Conservation (phyloP, 129 eudicot species). For the Scalesia atractyloides region DNA sequence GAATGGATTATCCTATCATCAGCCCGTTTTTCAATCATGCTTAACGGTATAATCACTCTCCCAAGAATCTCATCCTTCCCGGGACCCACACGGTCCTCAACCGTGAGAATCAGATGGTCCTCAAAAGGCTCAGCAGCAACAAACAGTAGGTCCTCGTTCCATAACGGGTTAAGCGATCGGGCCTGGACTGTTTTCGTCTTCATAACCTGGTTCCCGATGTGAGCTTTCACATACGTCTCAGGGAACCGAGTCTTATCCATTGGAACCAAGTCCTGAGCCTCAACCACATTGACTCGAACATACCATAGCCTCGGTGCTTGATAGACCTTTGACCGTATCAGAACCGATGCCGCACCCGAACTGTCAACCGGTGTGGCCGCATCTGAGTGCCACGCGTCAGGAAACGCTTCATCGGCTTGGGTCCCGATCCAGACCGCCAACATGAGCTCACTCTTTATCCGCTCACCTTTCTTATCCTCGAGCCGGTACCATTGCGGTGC, state of each 20-base stretch:
- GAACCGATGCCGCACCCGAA: conserved; percentile 70
- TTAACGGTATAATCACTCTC: conserved; percentile 73
- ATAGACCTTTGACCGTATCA: conserved; percentile 87
- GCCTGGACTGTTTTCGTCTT: conserved; percentile 83
- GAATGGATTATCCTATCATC: conserved; percentile 88
- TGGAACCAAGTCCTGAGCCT: conserved; percentile 94
- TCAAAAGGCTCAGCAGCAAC: conserved; percentile 99
- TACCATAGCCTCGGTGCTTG: conserved; percentile 98
- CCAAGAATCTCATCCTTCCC: conserved; percentile 96
- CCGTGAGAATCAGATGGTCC: conserved; percentile 84
- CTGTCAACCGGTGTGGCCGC: conserved; percentile 83
- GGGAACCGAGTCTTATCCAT: conserved; percentile 84
- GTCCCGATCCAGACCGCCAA: conserved; percentile 99
- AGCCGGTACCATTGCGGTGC: conserved; percentile 97
- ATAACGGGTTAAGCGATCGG: conserved; percentile 75
- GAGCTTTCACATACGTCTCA: conserved; percentile 86
- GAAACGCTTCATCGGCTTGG: conserved; percentile 93
- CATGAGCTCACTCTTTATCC: conserved; percentile 93
- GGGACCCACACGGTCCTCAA: conserved; percentile 97
- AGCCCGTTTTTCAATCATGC: conserved; percentile 86
- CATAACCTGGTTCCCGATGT: conserved; percentile 87
- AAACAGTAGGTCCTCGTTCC: conserved; percentile 90
- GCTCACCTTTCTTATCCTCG: conserved; percentile 81
- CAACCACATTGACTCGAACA: conserved; percentile 90
- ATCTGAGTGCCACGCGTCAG: conserved; percentile 97